Conservation (phyloP, 2,329 filamentous ascomycete genomes). For the Plectosphaerella sp. region DNA sequence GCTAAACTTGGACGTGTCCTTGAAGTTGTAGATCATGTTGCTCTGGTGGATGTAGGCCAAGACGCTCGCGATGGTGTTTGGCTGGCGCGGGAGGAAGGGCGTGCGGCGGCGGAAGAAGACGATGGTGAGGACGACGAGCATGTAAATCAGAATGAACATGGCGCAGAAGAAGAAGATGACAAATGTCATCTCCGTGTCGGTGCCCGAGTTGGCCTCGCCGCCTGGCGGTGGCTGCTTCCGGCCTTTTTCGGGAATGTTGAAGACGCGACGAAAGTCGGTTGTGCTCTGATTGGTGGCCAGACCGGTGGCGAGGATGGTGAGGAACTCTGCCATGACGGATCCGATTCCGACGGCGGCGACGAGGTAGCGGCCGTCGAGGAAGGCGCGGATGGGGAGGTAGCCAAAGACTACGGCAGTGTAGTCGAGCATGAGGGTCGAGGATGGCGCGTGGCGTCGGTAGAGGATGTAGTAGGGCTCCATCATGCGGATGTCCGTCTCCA, state of each 20-base stretch:
- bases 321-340: constrained; percentile 66
- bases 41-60: constrained; percentile 76
- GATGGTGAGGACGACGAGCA: constrained; percentile 52
- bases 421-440: constrained; percentile 64
- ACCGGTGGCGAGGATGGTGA: constrained; percentile 65
- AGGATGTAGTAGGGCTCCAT: constrained; percentile 73
- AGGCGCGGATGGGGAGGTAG: constrained; percentile 56
- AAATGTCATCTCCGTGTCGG: constrained; percentile 61
- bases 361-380: constrained; percentile 59
- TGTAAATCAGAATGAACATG: constrained; percentile 60
- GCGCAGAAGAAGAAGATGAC: constrained; percentile 60
- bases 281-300: constrained; percentile 61
- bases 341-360: constrained; percentile 67
- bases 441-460: constrained; percentile 58
- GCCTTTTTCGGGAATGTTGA: constrained; percentile 31
- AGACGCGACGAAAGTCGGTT: constrained; percentile 28
- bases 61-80: constrained; percentile 72
- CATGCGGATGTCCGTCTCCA: constrained; percentile 68
- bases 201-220: constrained; percentile 31
- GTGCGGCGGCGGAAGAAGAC: constrained; percentile 61
- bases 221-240: neutral
- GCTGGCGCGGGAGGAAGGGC: constrained; percentile 72
- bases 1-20: constrained; percentile 61
- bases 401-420: constrained; percentile 70
- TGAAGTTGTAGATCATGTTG: constrained; percentile 75